phyloP scores from a whole-genome alignment of 371 early-diverging fungal species.

The Apophysomyces trapeziformis region DNA sequence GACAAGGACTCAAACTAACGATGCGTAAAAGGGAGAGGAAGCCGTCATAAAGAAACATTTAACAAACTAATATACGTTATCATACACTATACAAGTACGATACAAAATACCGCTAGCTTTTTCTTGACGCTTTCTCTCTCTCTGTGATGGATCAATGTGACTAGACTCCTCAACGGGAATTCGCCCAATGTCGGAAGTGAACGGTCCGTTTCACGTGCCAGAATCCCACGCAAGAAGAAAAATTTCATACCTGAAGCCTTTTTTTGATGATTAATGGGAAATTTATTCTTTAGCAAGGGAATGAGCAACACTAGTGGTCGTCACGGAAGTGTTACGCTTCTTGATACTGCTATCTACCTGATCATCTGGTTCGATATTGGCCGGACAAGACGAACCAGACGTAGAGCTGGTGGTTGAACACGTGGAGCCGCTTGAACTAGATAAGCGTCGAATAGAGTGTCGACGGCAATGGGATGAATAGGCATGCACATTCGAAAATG shows the following conservation, averaged over 20 bases:
- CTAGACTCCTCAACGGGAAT: too few species aligned
- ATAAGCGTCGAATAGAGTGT: slow-evolving; percentile 34
- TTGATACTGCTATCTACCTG: slow-evolving; percentile 20
- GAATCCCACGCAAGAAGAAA: neutral
- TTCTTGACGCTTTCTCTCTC: too few species aligned
- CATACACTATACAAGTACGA: too few species aligned
- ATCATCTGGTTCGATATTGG: slow-evolving; percentile 12
- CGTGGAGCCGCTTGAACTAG: slow-evolving; percentile 31
- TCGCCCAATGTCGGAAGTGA: neutral
- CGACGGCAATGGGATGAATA: slow-evolving; percentile 15
- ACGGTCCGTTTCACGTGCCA: slow-evolving; percentile 12
- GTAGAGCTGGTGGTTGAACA: slow-evolving; percentile 27
- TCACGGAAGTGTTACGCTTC: slow-evolving; percentile 19
- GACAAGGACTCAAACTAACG: neutral
- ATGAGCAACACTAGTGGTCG: neutral
- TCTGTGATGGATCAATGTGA: too few species aligned
- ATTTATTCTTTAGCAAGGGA: slow-evolving; percentile 6
- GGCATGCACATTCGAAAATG: slow-evolving; percentile 13
- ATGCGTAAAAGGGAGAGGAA: neutral
- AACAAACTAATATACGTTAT: too few species aligned
- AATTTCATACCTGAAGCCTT: neutral
- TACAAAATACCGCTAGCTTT: too few species aligned
- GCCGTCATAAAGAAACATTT: neutral
- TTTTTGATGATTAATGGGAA: slow-evolving; percentile 1
- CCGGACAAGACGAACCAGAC: slow-evolving; percentile 10